phyloP scores from a whole-genome alignment of 208 protist genomes.

The Leishmania braziliensis region DNA sequence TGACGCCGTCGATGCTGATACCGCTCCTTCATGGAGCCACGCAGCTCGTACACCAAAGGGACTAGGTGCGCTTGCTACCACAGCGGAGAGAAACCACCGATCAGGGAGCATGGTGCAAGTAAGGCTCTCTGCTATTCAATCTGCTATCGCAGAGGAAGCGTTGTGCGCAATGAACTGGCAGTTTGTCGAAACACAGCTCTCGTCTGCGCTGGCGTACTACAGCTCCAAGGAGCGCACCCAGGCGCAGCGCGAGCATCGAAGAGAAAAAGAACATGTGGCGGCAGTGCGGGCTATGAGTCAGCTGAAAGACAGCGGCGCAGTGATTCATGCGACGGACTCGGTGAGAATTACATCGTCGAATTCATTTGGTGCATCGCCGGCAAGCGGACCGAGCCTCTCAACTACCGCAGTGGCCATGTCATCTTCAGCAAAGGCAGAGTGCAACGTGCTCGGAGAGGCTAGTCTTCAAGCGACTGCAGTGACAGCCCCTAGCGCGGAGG shows the following conservation, averaged over 20 bases:
- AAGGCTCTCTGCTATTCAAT: slow-evolving; percentile 25
- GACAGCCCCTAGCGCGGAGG: background rate
- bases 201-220: slow-evolving; percentile 59
- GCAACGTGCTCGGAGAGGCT: background rate
- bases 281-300: slow-evolving; percentile 45
- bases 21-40: slow-evolving; percentile 57
- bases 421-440: background rate
- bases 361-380: background rate
- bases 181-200: slow-evolving; percentile 68
- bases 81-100: slow-evolving; percentile 1
- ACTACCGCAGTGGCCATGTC: background rate
- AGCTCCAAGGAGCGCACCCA: slow-evolving; percentile 37
- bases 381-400: background rate
- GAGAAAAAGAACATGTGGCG: slow-evolving; percentile 48
- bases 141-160: slow-evolving; percentile 28
- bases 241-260: slow-evolving; percentile 31
- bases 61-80: slow-evolving; percentile 9
- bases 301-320: slow-evolving; percentile 57
- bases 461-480: background rate
- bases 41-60: slow-evolving; percentile 44
- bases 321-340: slow-evolving; percentile 48
- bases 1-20: background rate
- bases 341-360: slow-evolving; percentile 32
- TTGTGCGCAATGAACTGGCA: slow-evolving; percentile 61
- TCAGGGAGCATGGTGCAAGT: background rate